These are phyloP conservation scores for Botrytis sinoallii DNA, from an alignment of 2,329 filamentous ascomycete species.

Conservation along the genomic window DNA sequence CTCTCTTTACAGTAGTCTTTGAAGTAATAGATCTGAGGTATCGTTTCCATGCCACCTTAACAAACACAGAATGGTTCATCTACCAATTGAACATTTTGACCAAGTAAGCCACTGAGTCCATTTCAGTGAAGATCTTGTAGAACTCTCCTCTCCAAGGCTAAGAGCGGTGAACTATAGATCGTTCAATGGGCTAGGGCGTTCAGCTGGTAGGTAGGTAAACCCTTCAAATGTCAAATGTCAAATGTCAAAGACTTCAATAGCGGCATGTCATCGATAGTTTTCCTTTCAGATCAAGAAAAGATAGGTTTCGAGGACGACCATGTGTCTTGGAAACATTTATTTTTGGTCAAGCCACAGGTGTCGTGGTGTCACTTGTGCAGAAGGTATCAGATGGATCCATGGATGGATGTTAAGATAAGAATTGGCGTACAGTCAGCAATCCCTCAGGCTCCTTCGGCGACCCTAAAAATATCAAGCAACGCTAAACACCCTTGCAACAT, in stretches of 20 bases:
- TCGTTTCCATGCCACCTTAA: not conserved
- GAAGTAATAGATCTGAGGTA: not conserved
- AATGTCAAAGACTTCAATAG: not conserved
- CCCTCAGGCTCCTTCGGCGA: not conserved
- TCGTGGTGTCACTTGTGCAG: not conserved
- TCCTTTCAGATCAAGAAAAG: not conserved
- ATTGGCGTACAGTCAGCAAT: not conserved
- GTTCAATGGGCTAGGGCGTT: not conserved
- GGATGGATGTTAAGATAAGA: slow-evolving; percentile 3
- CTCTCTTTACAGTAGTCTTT: too few species aligned
- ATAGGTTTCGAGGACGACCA: not conserved
- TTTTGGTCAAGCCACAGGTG: not conserved
- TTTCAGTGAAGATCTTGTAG: not conserved
- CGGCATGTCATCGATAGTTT: not conserved
- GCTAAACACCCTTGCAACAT: not conserved
- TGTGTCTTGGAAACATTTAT: not conserved
- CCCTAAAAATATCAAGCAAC: not conserved
- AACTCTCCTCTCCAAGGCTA: not conserved
- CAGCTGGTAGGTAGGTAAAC: not conserved
- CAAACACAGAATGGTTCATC: not conserved
- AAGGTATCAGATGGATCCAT: not conserved
- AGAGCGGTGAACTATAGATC: not conserved
- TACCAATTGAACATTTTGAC: not conserved
- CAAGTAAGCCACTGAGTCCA: not conserved
- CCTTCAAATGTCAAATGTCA: not conserved